Evolutionary conservation across 345 rosid species (phyloP).

Genomic region (Euphorbia lathyris): DNA sequence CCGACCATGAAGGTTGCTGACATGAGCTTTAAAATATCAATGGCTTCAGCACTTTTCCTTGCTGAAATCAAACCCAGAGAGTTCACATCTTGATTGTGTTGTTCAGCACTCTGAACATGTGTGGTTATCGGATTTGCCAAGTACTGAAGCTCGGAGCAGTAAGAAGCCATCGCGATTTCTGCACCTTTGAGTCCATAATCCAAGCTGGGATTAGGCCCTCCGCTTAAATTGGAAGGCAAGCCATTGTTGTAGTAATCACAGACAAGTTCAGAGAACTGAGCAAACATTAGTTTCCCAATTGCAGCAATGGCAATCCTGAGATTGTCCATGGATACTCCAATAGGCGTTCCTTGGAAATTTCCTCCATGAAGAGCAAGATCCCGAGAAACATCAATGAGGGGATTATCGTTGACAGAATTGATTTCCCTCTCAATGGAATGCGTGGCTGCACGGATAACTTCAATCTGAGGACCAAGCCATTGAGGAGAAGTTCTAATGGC

Average conservation of each 20-base stretch:
- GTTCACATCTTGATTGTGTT: slow-evolving; percentile 55
- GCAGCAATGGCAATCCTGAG: slow-evolving; percentile 49
- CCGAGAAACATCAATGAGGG: slow-evolving; percentile 41
- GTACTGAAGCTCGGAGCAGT: slow-evolving; percentile 56
- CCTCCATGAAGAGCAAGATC: slow-evolving; percentile 50
- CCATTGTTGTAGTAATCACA: slow-evolving; percentile 53
- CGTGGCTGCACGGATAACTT: slow-evolving; percentile 44
- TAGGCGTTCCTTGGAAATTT: slow-evolving; percentile 56
- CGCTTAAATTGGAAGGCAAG: slow-evolving; percentile 49
- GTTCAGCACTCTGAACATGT: slow-evolving; percentile 51
- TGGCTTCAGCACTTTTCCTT: slow-evolving; percentile 44
- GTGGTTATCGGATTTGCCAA: slow-evolving; percentile 50
- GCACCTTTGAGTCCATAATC: slow-evolving; percentile 58
- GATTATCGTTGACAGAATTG: slow-evolving; percentile 52
- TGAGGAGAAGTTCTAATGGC: slow-evolving; percentile 55
- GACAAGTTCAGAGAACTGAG: slow-evolving; percentile 53
- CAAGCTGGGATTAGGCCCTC: slow-evolving; percentile 47
- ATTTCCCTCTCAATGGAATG: slow-evolving; percentile 49
- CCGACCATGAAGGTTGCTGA: slow-evolving; percentile 48
- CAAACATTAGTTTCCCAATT: slow-evolving; percentile 50
- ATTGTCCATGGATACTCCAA: slow-evolving; percentile 58
- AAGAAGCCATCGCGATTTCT: slow-evolving; percentile 49
- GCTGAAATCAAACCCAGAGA: slow-evolving; percentile 50
- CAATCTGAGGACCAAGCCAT: slow-evolving; percentile 57
- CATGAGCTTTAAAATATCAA: slow-evolving; percentile 48